Percentiles rank a stretch among this genome's conserved stretches.
phyloP scores from a whole-genome alignment of 139 green algal genomes.

The Coelastrella sp. region DNA sequence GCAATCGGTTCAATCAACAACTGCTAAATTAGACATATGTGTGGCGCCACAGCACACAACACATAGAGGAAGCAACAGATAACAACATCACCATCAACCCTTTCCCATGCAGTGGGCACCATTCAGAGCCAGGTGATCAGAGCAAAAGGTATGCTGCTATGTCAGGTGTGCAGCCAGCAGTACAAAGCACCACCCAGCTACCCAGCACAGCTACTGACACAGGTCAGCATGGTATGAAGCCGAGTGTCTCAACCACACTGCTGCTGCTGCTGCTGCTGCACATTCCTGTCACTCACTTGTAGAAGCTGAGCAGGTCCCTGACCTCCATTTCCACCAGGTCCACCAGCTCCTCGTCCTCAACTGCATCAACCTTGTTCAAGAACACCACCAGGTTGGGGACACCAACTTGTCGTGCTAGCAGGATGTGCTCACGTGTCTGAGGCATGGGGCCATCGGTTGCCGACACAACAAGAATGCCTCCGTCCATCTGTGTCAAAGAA shows the following conservation, averaged over 20 bases:
- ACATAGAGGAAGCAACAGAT: too few species aligned
- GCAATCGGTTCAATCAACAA: too few species aligned
- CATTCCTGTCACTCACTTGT: conserved; percentile 80
- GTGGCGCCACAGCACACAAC: too few species aligned
- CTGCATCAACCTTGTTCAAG: conserved; percentile 98
- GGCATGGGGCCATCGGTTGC: conserved; percentile 98
- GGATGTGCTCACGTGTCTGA: conserved; percentile 98
- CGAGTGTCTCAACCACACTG: not conserved
- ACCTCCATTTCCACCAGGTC: conserved; percentile 99
- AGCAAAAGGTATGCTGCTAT: too few species aligned
- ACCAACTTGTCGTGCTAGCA: conserved; percentile 95
- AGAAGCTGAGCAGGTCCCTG: conserved; percentile 97
- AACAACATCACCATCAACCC: too few species aligned
- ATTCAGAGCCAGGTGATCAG: too few species aligned
- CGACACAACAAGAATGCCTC: conserved; percentile 97
- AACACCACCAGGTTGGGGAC: conserved; percentile 98
- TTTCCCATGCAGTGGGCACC: too few species aligned
- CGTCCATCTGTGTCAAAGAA: conserved; percentile 93
- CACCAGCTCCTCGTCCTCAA: conserved; percentile 97
- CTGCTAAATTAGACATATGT: too few species aligned
- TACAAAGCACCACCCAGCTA: too few species aligned
- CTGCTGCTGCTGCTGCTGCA: not conserved
- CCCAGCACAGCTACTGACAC: too few species aligned
- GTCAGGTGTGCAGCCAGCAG: too few species aligned
- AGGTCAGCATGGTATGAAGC: not conserved